A percentile compares a stretch with the other conserved stretches of the same genome.
These are phyloP conservation scores for Monosporascus sp. DNA, from an alignment of 2,329 filamentous ascomycete species.

Conservation along the genomic window DNA sequence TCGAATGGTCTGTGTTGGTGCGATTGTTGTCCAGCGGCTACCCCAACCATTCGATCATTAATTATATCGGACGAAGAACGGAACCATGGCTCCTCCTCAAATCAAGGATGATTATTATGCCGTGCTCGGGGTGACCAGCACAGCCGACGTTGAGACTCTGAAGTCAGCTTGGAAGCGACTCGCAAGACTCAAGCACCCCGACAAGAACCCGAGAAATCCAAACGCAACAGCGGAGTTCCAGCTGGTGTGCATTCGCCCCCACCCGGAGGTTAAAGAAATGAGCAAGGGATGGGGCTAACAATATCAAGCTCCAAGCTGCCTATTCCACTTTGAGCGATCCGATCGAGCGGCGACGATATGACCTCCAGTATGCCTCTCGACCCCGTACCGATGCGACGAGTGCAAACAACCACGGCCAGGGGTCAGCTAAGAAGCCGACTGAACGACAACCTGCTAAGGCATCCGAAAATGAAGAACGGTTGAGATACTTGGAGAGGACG, in stretches of 20 bases:
- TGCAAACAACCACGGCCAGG: too few relatives aligned
- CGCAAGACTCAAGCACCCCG: constrained; percentile 17
- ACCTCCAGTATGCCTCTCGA: too few relatives aligned
- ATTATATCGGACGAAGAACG: too few relatives aligned
- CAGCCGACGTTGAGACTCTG: constrained; percentile 8
- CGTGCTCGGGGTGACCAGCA: constrained; percentile 11
- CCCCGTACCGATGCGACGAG: too few relatives aligned
- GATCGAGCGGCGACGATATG: neutral
- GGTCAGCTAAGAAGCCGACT: too few relatives aligned
- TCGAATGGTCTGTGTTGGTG: too few relatives aligned
- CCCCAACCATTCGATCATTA: too few relatives aligned
- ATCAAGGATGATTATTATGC: constrained; percentile 20
- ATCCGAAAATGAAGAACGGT: too few relatives aligned
- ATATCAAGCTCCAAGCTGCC: constrained; percentile 13
- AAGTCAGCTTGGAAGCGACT: constrained; percentile 16
- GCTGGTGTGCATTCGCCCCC: constrained; percentile 5
- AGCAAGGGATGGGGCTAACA: neutral
- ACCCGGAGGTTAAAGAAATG: neutral
- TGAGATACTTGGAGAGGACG: too few relatives aligned
- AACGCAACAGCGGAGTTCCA: constrained; percentile 20
- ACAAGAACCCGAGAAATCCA: constrained; percentile 17
- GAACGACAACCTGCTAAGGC: too few relatives aligned
- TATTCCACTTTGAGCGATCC: constrained; percentile 15
- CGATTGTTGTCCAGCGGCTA: too few relatives aligned
- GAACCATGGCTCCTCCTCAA: neutral